phyloP scores from a whole-genome alignment of 2,329 filamentous ascomycete species.

The Dactylella cylindrospora region DNA sequence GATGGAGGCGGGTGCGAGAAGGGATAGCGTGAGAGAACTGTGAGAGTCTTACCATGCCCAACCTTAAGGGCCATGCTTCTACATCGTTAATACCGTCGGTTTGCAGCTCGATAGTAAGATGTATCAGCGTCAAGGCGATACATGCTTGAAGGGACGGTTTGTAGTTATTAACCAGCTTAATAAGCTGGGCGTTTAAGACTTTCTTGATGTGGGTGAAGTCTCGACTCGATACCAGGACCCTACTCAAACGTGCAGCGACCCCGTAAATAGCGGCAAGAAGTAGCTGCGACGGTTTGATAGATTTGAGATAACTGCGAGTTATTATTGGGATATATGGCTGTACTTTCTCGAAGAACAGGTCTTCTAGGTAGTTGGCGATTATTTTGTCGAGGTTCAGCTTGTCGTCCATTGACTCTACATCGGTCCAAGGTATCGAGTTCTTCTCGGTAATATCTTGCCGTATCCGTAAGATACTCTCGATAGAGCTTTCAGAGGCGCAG shows the following conservation, averaged over 20 bases:
- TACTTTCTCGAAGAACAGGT: constrained; percentile 45
- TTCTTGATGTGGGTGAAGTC: constrained; percentile 48
- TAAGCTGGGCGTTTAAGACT: constrained; percentile 46
- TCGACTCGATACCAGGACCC: constrained; percentile 46
- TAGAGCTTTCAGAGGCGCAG: constrained; percentile 35
- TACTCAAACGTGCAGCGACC: constrained; percentile 45
- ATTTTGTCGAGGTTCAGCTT: constrained; percentile 46
- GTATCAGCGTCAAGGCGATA: constrained; percentile 46
- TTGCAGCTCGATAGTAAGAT: constrained; percentile 47
- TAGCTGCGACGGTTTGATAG: constrained; percentile 44
- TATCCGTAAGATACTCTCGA: constrained; percentile 44
- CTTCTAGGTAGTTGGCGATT: constrained; percentile 41
- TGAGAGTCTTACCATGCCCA: constrained; percentile 43
- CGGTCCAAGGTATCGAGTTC: constrained; percentile 44
- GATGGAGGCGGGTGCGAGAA: constrained; percentile 1
- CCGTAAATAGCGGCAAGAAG: constrained; percentile 47
- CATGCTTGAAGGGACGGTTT: constrained; percentile 46
- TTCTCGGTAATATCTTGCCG: constrained; percentile 46
- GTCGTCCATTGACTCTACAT: constrained; percentile 41
- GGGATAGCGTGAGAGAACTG: background rate
- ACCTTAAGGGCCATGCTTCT: constrained; percentile 46
- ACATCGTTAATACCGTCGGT: constrained; percentile 47
- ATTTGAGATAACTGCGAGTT: constrained; percentile 42
- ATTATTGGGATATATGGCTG: constrained; percentile 48
- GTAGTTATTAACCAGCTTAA: constrained; percentile 46